A percentile compares a stretch with the other conserved stretches of the same genome.
phyloP scores from a whole-genome alignment of 2,329 filamentous ascomycete species.

The Trichoderma sp. region DNA sequence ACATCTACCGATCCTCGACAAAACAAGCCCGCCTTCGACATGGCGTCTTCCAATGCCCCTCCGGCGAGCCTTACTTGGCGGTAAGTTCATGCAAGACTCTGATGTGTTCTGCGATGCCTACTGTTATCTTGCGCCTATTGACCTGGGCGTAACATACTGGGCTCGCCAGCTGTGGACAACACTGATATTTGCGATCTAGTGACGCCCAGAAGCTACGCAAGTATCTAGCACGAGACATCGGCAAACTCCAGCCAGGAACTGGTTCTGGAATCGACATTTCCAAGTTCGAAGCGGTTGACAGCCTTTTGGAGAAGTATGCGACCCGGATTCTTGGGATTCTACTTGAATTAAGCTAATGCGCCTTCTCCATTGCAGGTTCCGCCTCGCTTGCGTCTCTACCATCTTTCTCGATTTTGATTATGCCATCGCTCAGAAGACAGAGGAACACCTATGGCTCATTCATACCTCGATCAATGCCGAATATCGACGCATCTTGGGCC shows the following conservation, averaged over 20 bases:
- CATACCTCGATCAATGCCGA: slow-evolving; percentile 78
- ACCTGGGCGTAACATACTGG: neutral
- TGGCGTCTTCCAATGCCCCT: slow-evolving; percentile 30
- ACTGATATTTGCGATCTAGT: slow-evolving; percentile 38
- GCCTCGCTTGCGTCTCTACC: slow-evolving; percentile 70
- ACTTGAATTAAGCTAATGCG: neutral
- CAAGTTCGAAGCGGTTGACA: slow-evolving; percentile 51
- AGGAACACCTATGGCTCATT: slow-evolving; percentile 75
- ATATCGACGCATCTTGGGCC: slow-evolving; percentile 71
- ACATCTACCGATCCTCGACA: neutral
- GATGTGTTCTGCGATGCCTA: neutral
- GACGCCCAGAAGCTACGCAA: slow-evolving; percentile 50
- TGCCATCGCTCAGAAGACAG: slow-evolving; percentile 65
- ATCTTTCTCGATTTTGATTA: slow-evolving; percentile 74
- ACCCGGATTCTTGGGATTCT: neutral
- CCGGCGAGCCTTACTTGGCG: slow-evolving; percentile 47
- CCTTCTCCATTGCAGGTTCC: slow-evolving; percentile 56
- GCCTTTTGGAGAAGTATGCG: slow-evolving; percentile 47
- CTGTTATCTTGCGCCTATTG: neutral
- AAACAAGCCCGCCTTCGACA: slow-evolving; percentile 10
- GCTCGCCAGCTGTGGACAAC: neutral
- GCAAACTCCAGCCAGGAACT: slow-evolving; percentile 46
- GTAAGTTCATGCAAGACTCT: slow-evolving; percentile 38
- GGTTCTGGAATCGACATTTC: slow-evolving; percentile 45
- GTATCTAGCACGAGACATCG: slow-evolving; percentile 49